Conservation (phyloP, 2,329 filamentous ascomycete genomes). For the Colletotrichum limetticola region DNA sequence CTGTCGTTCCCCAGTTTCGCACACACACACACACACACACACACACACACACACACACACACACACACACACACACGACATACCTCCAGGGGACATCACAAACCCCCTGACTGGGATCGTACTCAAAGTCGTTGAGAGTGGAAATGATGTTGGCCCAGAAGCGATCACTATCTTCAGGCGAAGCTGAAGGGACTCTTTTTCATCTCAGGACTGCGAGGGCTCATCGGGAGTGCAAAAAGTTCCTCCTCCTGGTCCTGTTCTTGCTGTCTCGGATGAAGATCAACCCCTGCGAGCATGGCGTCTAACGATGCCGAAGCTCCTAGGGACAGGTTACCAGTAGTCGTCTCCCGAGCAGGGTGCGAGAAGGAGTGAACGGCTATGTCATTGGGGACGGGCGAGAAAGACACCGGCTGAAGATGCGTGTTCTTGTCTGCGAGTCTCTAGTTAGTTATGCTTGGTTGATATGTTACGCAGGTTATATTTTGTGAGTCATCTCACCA, state of each 20-base stretch:
- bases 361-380: conserved; percentile 50
- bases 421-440: background rate
- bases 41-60: too few species aligned
- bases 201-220: conserved; percentile 87
- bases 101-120: background rate
- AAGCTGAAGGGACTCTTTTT: conserved; percentile 82
- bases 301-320: conserved; percentile 49
- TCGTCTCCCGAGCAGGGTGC: conserved; percentile 39
- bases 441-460: background rate
- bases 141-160: background rate
- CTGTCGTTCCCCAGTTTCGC: background rate
- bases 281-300: conserved; percentile 49
- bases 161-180: background rate
- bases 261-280: conserved; percentile 42
- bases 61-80: background rate
- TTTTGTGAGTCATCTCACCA: conserved; percentile 53
- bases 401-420: conserved; percentile 45
- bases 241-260: conserved; percentile 76
- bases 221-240: conserved; percentile 88
- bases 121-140: background rate
- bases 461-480: background rate
- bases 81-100: background rate
- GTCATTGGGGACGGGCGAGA: conserved; percentile 45
- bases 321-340: background rate
- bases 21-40: background rate